Evolutionary conservation across 1,284 basidiomycete species (phyloP).

Genomic region (Sphaerobolus stellatus): DNA sequence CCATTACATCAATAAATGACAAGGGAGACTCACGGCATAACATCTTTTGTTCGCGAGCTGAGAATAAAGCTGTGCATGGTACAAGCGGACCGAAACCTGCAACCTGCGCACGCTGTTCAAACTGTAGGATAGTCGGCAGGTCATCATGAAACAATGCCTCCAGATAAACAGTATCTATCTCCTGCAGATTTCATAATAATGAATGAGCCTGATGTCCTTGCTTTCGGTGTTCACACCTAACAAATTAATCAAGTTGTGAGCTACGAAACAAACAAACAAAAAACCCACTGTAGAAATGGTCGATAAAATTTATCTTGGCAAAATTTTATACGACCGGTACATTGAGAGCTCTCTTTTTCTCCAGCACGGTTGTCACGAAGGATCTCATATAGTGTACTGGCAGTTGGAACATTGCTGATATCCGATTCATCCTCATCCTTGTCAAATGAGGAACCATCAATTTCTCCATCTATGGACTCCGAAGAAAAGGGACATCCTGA

Average conservation of each 20-base stretch:
- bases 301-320: neutral
- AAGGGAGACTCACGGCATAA: conserved; percentile 16
- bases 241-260: neutral
- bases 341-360: neutral
- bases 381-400: neutral
- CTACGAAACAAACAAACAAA: neutral
- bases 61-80: conserved; percentile 18
- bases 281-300: conserved; percentile 9
- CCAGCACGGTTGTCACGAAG: neutral
- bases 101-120: conserved; percentile 6
- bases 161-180: conserved; percentile 23
- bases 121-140: neutral
- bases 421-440: neutral
- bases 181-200: conserved; percentile 22
- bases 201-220: conserved; percentile 16
- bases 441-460: neutral
- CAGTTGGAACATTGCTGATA: neutral
- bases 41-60: conserved; percentile 19
- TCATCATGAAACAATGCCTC: conserved; percentile 17
- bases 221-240: conserved; percentile 17
- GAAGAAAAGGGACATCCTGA: conserved; percentile 19
- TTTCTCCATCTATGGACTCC: neutral
- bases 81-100: conserved; percentile 23
- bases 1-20: neutral
- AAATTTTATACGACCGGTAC: neutral